Conservation (phyloP, 495 filamentous ascomycete species). For the Hypomontagnella submonticulosa region DNA sequence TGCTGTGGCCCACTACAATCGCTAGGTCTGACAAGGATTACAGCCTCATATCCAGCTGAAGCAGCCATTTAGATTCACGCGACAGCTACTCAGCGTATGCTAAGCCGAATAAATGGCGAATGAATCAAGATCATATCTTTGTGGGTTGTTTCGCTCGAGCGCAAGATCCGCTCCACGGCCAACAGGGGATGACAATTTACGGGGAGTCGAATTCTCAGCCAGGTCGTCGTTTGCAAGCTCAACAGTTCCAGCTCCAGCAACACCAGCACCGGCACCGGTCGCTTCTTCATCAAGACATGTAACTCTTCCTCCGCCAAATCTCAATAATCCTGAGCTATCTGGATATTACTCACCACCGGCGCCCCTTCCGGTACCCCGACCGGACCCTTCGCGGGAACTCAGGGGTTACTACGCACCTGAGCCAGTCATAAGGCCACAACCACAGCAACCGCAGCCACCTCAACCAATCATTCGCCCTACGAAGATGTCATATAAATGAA, state of each 20-base stretch:
- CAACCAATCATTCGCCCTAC: slow-evolving; percentile 8
- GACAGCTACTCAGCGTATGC: neutral
- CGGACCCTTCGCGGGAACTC: slow-evolving; percentile 22
- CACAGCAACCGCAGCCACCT: neutral
- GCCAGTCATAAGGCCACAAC: slow-evolving; percentile 4
- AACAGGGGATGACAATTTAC: slow-evolving; percentile 10
- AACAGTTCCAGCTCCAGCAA: slow-evolving; percentile 1
- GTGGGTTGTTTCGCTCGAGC: slow-evolving; percentile 20
- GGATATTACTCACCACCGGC: slow-evolving; percentile 41
- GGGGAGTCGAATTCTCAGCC: slow-evolving; percentile 36
- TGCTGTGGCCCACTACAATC: neutral
- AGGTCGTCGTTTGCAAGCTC: slow-evolving; percentile 35
- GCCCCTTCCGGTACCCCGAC: neutral
- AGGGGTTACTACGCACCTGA: slow-evolving; percentile 42
- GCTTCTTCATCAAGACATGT: slow-evolving; percentile 5
- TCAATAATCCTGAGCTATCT: slow-evolving; percentile 35
- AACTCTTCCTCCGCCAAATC: neutral
- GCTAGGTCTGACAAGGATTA: slow-evolving; percentile 11
- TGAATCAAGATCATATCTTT: slow-evolving; percentile 14
- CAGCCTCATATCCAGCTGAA: neutral
- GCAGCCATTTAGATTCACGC: neutral
- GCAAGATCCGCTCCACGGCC: slow-evolving; percentile 6
- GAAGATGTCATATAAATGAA: slow-evolving; percentile 30
- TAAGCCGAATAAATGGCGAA: slow-evolving; percentile 20
- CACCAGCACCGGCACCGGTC: neutral